A percentile compares a stretch with the other conserved stretches of the same genome.
Evolutionary conservation across 1,139 yeast species (phyloP).

Genomic region (Geotrichum restrictum): DNA sequence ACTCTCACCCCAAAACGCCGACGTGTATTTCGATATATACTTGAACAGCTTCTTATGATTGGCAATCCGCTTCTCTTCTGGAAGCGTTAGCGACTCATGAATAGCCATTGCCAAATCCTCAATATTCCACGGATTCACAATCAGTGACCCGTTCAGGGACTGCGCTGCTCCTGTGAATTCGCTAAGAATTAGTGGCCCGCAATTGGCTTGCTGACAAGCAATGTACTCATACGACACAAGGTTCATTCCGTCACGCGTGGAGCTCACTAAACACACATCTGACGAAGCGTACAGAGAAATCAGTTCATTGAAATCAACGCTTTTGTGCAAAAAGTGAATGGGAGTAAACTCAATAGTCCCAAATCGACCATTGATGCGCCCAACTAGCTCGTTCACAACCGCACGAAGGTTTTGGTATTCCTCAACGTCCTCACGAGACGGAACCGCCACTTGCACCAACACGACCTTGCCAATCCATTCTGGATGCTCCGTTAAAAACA

Average conservation of each 20-base stretch:
- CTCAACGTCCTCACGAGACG: slow-evolving; percentile 96
- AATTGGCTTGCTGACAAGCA: slow-evolving; percentile 85
- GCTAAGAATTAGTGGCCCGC: slow-evolving; percentile 80
- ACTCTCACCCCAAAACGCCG: slow-evolving; percentile 95
- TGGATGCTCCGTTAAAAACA: slow-evolving; percentile 85
- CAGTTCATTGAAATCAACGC: slow-evolving; percentile 85
- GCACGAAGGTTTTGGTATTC: slow-evolving; percentile 93
- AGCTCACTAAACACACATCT: slow-evolving; percentile 88
- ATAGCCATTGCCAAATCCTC: slow-evolving; percentile 88
- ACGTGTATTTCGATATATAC: slow-evolving; percentile 87
- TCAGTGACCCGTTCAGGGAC: slow-evolving; percentile 84
- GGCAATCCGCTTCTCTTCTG: slow-evolving; percentile 69
- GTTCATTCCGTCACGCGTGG: slow-evolving; percentile 98
- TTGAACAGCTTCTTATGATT: slow-evolving; percentile 80
- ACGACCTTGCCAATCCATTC: slow-evolving; percentile 98
- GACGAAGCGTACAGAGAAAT: slow-evolving; percentile 79
- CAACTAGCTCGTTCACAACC: slow-evolving; percentile 92
- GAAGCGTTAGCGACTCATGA: slow-evolving; percentile 79
- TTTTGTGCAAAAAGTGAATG: slow-evolving; percentile 91
- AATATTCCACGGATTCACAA: slow-evolving; percentile 97
- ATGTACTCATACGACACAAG: slow-evolving; percentile 93
- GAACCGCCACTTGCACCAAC: slow-evolving; percentile 94
- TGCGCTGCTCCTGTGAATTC: slow-evolving; percentile 99
- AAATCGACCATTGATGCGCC: slow-evolving; percentile 91
- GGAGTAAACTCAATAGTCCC: slow-evolving; percentile 98